phyloP scores from a whole-genome alignment of 2,329 filamentous ascomycete species.

The Acrodontium crateriforme region DNA sequence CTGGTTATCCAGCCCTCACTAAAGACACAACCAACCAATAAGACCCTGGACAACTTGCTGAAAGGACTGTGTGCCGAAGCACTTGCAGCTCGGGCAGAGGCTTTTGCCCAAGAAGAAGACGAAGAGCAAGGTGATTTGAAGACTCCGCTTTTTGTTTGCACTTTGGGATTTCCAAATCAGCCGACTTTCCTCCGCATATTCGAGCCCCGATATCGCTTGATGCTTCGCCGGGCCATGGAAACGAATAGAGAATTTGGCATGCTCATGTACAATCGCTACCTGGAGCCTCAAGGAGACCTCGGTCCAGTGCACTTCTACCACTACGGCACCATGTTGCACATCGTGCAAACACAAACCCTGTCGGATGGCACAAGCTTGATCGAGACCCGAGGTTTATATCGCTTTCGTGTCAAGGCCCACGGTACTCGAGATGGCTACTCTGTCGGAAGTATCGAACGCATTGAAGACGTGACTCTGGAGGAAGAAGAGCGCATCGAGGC shows the following conservation, averaged over 20 bases:
- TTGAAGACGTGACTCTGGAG: constrained; percentile 69
- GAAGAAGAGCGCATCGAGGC: constrained; percentile 70
- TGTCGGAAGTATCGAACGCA: constrained; percentile 58
- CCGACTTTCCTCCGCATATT: constrained; percentile 84
- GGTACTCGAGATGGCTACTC: constrained; percentile 61
- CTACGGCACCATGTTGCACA: constrained; percentile 65
- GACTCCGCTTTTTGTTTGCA: constrained; percentile 67
- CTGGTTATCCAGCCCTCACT: constrained; percentile 42
- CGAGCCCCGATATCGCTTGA: constrained; percentile 79
- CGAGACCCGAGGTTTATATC: constrained; percentile 60
- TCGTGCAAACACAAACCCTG: constrained; percentile 59
- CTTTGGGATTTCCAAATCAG: constrained; percentile 67
- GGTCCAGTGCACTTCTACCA: constrained; percentile 48
- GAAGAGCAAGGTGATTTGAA: constrained; percentile 42
- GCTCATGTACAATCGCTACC: constrained; percentile 54
- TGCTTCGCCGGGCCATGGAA: constrained; percentile 68
- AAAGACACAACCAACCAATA: constrained; percentile 43
- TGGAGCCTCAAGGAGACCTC: constrained; percentile 38
- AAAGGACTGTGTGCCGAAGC: constrained; percentile 56
- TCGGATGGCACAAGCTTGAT: constrained; percentile 71
- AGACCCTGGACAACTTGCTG: constrained; percentile 48
- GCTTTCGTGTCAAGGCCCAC: constrained; percentile 58
- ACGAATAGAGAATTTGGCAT: constrained; percentile 70
- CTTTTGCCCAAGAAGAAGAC: constrained; percentile 44
- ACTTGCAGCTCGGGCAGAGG: constrained; percentile 43